Conservation (phyloP, 1,284 basidiomycete genomes). For the Pseudozyma sp. region DNA sequence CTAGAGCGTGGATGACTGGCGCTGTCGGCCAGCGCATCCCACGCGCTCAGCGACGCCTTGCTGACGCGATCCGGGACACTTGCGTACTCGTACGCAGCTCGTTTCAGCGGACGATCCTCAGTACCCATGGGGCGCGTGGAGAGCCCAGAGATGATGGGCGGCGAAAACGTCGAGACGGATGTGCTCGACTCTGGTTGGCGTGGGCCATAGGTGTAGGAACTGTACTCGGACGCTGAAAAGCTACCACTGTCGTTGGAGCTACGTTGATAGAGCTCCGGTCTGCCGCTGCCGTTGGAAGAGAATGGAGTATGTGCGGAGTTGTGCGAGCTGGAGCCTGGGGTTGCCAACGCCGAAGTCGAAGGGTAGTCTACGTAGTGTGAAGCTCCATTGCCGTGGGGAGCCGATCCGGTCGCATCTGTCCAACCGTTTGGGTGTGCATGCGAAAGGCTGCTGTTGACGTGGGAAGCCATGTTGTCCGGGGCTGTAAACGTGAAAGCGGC, state of each 20-base stretch:
- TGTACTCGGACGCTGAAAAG: slow-evolving; percentile 28
- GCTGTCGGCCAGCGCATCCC: slow-evolving; percentile 45
- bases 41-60: slow-evolving; percentile 36
- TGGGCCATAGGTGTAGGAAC: slow-evolving; percentile 15
- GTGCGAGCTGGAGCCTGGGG: not conserved
- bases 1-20: slow-evolving; percentile 38
- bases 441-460: slow-evolving; percentile 8
- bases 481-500: slow-evolving; percentile 17
- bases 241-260: slow-evolving; percentile 35
- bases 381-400: slow-evolving; percentile 2
- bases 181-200: slow-evolving; percentile 24
- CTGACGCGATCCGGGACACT: slow-evolving; percentile 22
- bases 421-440: slow-evolving; percentile 3
- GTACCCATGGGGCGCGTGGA: slow-evolving; percentile 29
- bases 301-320: not conserved
- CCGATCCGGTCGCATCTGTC: slow-evolving; percentile 2
- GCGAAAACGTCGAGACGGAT: slow-evolving; percentile 29
- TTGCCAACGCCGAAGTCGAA: not conserved
- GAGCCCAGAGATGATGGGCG: slow-evolving; percentile 18
- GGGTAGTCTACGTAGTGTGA: slow-evolving; percentile 30
- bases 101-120: slow-evolving; percentile 32
- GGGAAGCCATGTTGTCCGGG: slow-evolving; percentile 1
- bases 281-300: slow-evolving; percentile 13
- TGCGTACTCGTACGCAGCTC: slow-evolving; percentile 17
- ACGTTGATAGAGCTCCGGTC: slow-evolving; percentile 30